Base-by-base conservation (phyloP, 306 rosid species). In the Erythrophleum fordii region DNA sequence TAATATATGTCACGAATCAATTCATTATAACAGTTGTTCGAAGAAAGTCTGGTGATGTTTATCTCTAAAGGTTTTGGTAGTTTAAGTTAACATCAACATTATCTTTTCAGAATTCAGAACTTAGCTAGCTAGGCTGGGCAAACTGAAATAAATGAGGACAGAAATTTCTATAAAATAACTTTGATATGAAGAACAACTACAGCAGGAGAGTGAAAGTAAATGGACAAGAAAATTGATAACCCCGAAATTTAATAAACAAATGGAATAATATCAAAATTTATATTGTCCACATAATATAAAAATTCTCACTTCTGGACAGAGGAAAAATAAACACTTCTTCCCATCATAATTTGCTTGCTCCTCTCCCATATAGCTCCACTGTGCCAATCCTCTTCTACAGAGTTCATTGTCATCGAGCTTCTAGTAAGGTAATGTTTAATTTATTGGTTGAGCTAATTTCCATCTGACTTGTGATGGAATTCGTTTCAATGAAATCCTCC, bases 391-490 rank as follows among this genome's bases (percentile, higher is more conserved):
- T 26, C 12, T 9, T 64, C 9, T 35, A 9, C 29, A 37, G 25
- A 66, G 45, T 18, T 8, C 2, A 66, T 4, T 9, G 7, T 72
- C 64, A 81, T 75, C 84, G 31, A 6, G 84, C 84, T 28, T 84
- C 81, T 51, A 84, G 62, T 28, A 75, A 18, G 23, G 84, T 70
- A 31, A 84, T 75, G 4, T 80, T 80, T 31, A 79, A 6, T 46
- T 67, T 64, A 39, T 49, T 48, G 22, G 84, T 82, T 26, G 82
- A 23, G 60, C 59, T 69, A 7, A 67, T 20, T 51, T 87, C 88
- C 11, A 70, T 84, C 29, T 1, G 77, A 59, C 60, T 20, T 9
- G 88, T 39, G 17, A 39, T 17, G 16, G 78, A 76, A 16, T 31
- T 7, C 18, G 35, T 51, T 11, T 5, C 71, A 20, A 18, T 28